These are phyloP conservation scores for Venturia nashicola DNA, from an alignment of 2,329 filamentous ascomycete species.

Conservation along the genomic window DNA sequence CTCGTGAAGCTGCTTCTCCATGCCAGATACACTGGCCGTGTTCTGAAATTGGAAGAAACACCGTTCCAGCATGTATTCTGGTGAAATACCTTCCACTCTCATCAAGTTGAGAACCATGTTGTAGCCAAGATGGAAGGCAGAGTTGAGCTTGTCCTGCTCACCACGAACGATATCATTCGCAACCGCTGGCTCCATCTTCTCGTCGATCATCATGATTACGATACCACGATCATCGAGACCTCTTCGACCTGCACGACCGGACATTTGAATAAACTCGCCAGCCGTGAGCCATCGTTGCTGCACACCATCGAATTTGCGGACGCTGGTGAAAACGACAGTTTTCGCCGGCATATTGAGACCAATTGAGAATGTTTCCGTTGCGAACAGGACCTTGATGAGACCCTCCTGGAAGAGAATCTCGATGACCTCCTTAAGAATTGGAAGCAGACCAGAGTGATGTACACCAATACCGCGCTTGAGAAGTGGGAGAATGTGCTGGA, in stretches of 20 bases:
- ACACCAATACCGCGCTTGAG: slow-evolving; percentile 88
- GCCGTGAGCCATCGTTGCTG: slow-evolving; percentile 74
- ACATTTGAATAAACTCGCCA: slow-evolving; percentile 98
- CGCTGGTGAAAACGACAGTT: slow-evolving; percentile 96
- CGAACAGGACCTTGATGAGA: slow-evolving; percentile 93
- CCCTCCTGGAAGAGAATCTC: slow-evolving; percentile 98
- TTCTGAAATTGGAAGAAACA: slow-evolving; percentile 99
- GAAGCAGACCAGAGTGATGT: slow-evolving; percentile 89
- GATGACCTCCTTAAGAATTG: slow-evolving; percentile 95
- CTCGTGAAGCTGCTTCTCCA: slow-evolving; percentile 73
- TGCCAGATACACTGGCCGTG: slow-evolving; percentile 66
- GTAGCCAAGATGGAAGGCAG: slow-evolving; percentile 93
- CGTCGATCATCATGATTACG: slow-evolving; percentile 99
- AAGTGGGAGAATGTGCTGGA: slow-evolving; percentile 78
- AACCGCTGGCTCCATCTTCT: slow-evolving; percentile 88
- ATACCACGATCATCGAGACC: slow-evolving; percentile 96
- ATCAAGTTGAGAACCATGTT: slow-evolving; percentile 98
- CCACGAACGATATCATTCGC: slow-evolving; percentile 93
- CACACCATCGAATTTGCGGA: slow-evolving; percentile 87
- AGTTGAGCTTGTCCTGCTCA: slow-evolving; percentile 93
- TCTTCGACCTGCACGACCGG: slow-evolving; percentile 88
- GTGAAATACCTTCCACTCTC: slow-evolving; percentile 96
- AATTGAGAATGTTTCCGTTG: slow-evolving; percentile 97
- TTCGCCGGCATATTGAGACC: slow-evolving; percentile 98
- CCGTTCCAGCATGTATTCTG: slow-evolving; percentile 95